These are phyloP conservation scores for Astraeus odoratus DNA, from an alignment of 768 basidiomycete genomes.

Conservation along the genomic window DNA sequence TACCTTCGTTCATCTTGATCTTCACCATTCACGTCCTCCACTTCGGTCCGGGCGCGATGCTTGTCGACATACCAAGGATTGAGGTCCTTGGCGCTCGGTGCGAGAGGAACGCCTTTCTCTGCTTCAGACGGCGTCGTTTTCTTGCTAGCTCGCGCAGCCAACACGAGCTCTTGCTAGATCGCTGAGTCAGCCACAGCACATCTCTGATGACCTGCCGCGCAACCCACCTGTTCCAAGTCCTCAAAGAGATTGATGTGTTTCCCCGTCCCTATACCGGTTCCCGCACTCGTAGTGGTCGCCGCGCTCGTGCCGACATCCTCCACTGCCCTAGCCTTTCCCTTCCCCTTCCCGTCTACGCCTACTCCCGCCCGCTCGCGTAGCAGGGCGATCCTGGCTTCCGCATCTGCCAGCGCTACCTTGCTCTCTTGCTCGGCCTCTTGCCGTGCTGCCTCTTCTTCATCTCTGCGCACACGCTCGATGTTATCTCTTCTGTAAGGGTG, in stretches of 20 bases:
- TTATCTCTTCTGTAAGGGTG: slow-evolving; percentile 83
- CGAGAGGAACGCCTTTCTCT: slow-evolving; percentile 69
- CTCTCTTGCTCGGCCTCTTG: slow-evolving; percentile 69
- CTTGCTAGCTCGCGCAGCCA: slow-evolving; percentile 43
- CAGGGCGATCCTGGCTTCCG: slow-evolving; percentile 67
- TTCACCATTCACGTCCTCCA: slow-evolving; percentile 26
- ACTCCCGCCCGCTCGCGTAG: slow-evolving; percentile 57
- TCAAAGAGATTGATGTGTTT: slow-evolving; percentile 84
- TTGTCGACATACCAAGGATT: slow-evolving; percentile 67
- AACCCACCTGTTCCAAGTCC: slow-evolving; percentile 64
- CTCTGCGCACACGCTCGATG: slow-evolving; percentile 69
- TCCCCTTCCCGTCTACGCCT: slow-evolving; percentile 30
- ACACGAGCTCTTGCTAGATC: slow-evolving; percentile 37
- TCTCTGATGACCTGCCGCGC: background rate
- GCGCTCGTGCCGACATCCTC: slow-evolving; percentile 28
- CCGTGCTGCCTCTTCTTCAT: slow-evolving; percentile 72
- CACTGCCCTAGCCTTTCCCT: slow-evolving; percentile 25
- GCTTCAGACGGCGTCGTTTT: slow-evolving; percentile 43
- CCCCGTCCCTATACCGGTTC: slow-evolving; percentile 23
- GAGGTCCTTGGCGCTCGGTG: slow-evolving; percentile 69
- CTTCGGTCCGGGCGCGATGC: slow-evolving; percentile 15
- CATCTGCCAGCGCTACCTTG: slow-evolving; percentile 67
- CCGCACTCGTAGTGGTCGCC: background rate
- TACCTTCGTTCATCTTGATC: slow-evolving; percentile 32
- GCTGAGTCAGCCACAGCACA: slow-evolving; percentile 1